These are phyloP conservation scores for Nitzschia sp. DNA, from an alignment of 108 stramenopile species.

Conservation along the genomic window DNA sequence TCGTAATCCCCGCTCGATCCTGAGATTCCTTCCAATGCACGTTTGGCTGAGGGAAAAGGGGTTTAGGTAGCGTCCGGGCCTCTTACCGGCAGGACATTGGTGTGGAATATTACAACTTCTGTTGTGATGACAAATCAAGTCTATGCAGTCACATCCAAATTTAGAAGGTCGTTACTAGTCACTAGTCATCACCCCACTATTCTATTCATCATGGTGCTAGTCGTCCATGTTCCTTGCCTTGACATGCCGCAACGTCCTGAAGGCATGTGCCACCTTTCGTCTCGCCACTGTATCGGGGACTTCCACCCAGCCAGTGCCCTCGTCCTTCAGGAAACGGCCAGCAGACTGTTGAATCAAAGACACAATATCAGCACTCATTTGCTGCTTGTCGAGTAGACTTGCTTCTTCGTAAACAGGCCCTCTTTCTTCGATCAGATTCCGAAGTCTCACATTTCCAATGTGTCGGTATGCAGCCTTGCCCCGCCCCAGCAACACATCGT, in stretches of 20 bases:
- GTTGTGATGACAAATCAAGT: neutral
- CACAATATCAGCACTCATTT: slow-evolving; percentile 15
- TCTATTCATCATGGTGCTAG: neutral
- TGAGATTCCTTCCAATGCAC: no score
- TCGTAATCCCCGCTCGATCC: no score
- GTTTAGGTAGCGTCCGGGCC: no score
- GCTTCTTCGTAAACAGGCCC: neutral
- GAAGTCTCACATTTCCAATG: slow-evolving; percentile 19
- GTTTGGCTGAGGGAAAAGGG: no score
- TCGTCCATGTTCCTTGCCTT: no score
- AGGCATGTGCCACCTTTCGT: slow-evolving; percentile 17
- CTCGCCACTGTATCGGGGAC: slow-evolving; percentile 4
- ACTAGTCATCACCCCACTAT: neutral
- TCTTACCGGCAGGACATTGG: neutral
- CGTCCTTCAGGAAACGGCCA: slow-evolving; percentile 30
- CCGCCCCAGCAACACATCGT: no score
- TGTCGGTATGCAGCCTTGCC: slow-evolving; percentile 21
- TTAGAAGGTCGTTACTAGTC: neutral
- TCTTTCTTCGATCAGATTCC: slow-evolving; percentile 15
- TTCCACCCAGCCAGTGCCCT: slow-evolving; percentile 15
- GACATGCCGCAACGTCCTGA: slow-evolving; percentile 4
- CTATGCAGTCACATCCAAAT: neutral
- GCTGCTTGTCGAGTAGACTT: neutral
- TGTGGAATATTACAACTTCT: neutral
- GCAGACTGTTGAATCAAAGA: neutral